These are phyloP conservation scores for Trichoderma koningii DNA, from an alignment of 2,329 filamentous ascomycete species.

Conservation along the genomic window DNA sequence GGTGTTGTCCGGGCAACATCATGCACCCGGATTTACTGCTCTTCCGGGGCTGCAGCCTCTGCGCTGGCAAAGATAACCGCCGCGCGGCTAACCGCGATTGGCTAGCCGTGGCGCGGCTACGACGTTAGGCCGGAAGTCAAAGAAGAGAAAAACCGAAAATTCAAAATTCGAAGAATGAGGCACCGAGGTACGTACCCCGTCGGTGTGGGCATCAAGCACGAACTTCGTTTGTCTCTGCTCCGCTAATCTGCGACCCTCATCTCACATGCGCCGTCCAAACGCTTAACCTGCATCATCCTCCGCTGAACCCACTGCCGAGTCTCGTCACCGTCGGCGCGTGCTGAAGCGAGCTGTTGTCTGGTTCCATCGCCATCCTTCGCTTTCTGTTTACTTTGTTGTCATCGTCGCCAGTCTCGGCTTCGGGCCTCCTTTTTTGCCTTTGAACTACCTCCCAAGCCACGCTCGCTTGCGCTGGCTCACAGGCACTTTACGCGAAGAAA, in stretches of 20 bases:
- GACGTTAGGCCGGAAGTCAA: neutral
- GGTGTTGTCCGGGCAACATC: slow-evolving; percentile 43
- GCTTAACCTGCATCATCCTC: slow-evolving; percentile 15
- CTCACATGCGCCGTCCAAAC: slow-evolving; percentile 22
- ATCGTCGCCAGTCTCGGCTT: no score
- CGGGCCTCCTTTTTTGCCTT: neutral
- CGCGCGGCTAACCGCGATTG: neutral
- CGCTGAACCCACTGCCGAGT: slow-evolving; percentile 15
- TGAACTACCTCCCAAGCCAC: neutral
- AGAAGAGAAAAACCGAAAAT: slow-evolving; percentile 1
- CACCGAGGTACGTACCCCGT: slow-evolving; percentile 24
- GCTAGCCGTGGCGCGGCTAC: slow-evolving; percentile 16
- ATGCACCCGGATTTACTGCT: slow-evolving; percentile 28
- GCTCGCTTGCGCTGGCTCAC: neutral
- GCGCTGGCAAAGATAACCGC: slow-evolving; percentile 24
- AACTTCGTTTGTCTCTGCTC: slow-evolving; percentile 10
- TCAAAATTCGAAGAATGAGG: neutral
- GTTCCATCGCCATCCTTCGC: slow-evolving; percentile 1
- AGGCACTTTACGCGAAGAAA: neutral
- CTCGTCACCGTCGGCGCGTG: neutral
- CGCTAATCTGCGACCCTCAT: slow-evolving; percentile 28
- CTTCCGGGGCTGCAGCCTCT: slow-evolving; percentile 33
- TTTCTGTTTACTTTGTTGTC: neutral
- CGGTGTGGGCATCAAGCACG: slow-evolving; percentile 18
- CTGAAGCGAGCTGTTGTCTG: neutral